Evolutionary conservation across 106 monocot genomes (phyloP), one percentile per base, ranked within the genome.

Genomic region (Alisma plantagoaquatica): DNA sequence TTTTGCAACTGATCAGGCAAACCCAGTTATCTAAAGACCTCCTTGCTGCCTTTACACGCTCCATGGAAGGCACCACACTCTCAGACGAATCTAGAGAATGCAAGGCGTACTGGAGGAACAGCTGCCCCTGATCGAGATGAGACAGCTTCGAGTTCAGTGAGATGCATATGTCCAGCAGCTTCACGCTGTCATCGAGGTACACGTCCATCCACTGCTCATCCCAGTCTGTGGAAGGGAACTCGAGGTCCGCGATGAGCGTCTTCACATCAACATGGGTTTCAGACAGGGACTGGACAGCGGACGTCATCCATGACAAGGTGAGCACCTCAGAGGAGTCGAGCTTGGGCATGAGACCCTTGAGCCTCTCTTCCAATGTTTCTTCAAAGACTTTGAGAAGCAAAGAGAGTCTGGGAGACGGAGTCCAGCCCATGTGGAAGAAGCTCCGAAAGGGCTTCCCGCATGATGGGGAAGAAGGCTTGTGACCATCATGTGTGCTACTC

Each of bases 171-270:
- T 94, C 93, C 2, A 93, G 86, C 32, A 93, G 46, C 51, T 87
- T 93, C 33, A 93, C 63, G 46, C 79, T 83, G 49, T 68, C 60
- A 47, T 93, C 66, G 52, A 93, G 67, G 62, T 93, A 93, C 29
- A 77, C 61, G 32, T 87, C 60, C 49, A 84, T 68, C 93, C 80
- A 94, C 33, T 77, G 77, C 25, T 80, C 69, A 47, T 94, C 87
- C 93, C 93, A 94, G 49, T 88, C 87, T 2, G 83, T 70, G 31
- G 78, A 66, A 15, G 83, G 93, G 46, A 94, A 78, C 45, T 77
- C 66, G 33, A 87, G 87, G 46, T 77, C 87, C 42, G 68, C 80
- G 5, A 80, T 80, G 33, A 93, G 60, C 23, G 46, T 46, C 25
- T 78, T 72, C 31, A 93, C 59, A 21, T 65, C 67, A 7, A 17